These are phyloP conservation scores for Candida boleticola DNA, from an alignment of 805 yeast genomes.

Conservation along the genomic window DNA sequence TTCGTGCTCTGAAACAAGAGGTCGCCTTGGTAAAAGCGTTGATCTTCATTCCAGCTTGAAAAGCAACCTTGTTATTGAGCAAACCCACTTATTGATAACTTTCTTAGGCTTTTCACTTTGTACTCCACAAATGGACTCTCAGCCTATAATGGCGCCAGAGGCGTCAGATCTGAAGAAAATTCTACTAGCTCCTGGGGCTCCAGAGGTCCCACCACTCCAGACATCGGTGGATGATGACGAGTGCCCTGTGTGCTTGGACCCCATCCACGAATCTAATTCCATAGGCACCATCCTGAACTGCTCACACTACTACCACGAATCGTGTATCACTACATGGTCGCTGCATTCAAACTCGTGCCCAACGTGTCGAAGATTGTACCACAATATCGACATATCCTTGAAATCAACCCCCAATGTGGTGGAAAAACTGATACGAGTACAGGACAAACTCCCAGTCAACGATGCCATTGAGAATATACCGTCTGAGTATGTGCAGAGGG, in stretches of 20 bases:
- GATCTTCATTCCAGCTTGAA: too few species aligned
- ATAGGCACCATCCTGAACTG: constrained; percentile 37
- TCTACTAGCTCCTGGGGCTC: too few species aligned
- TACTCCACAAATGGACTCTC: too few species aligned
- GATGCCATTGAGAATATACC: constrained; percentile 40
- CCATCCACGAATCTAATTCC: constrained; percentile 10
- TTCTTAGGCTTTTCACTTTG: too few species aligned
- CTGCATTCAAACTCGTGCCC: constrained; percentile 59
- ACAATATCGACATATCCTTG: constrained; percentile 32
- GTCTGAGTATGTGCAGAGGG: constrained; percentile 23
- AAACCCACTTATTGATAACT: too few species aligned
- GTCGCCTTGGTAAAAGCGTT: too few species aligned
- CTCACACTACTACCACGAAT: constrained; percentile 53
- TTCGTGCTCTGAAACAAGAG: too few species aligned
- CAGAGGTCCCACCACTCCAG: too few species aligned
- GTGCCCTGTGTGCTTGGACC: constrained; percentile 63
- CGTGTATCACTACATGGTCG: constrained; percentile 59
- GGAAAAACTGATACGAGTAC: constrained; percentile 14
- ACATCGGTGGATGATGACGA: constrained; percentile 27
- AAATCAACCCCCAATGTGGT: constrained; percentile 10
- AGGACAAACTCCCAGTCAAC: constrained; percentile 31
- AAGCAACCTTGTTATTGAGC: too few species aligned
- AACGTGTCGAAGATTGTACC: constrained; percentile 51
- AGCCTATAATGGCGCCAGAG: too few species aligned
- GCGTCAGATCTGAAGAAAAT: too few species aligned